phyloP scores from a whole-genome alignment of 2,329 filamentous ascomycete genomes.

The Chaetomiaceae sp. region DNA sequence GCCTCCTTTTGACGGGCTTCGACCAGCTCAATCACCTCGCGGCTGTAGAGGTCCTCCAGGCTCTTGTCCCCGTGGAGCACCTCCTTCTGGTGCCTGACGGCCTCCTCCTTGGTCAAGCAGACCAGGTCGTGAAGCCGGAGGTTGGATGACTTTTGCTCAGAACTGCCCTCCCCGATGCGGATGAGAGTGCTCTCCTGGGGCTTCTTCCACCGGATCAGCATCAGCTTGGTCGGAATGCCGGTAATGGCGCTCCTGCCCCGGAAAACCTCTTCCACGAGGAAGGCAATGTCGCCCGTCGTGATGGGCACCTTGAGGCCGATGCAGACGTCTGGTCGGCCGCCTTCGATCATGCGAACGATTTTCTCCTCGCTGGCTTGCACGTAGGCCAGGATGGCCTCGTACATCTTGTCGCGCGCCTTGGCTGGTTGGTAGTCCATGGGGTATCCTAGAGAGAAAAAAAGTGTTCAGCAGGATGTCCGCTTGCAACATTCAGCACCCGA shows the following conservation, averaged over 20 bases:
- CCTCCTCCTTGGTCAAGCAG: slow-evolving; percentile 91
- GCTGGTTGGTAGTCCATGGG: slow-evolving; percentile 77
- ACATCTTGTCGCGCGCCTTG: slow-evolving; percentile 86
- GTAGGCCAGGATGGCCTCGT: slow-evolving; percentile 73
- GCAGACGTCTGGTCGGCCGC: slow-evolving; percentile 44
- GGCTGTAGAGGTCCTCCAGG: slow-evolving; percentile 70
- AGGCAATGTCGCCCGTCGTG: slow-evolving; percentile 75
- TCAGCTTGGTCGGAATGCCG: slow-evolving; percentile 72
- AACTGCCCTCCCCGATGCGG: slow-evolving; percentile 57
- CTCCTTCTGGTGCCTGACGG: slow-evolving; percentile 70
- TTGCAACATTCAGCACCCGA: background rate
- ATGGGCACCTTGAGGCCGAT: slow-evolving; percentile 76
- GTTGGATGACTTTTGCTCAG: slow-evolving; percentile 73
- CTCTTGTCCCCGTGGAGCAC: slow-evolving; percentile 66
- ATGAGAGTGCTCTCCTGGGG: slow-evolving; percentile 56
- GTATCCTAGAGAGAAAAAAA: slow-evolving; percentile 68
- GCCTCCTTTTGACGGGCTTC: slow-evolving; percentile 65
- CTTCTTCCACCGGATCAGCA: slow-evolving; percentile 74
- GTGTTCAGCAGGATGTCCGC: background rate
- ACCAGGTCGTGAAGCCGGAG: slow-evolving; percentile 69
- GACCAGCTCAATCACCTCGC: slow-evolving; percentile 62
- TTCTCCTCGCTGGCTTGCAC: slow-evolving; percentile 79
- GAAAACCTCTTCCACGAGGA: slow-evolving; percentile 85
- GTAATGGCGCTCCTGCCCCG: slow-evolving; percentile 77
- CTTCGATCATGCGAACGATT: slow-evolving; percentile 52